Conservation (phyloP, 1,284 basidiomycete genomes). For the Pascua guehoae region DNA sequence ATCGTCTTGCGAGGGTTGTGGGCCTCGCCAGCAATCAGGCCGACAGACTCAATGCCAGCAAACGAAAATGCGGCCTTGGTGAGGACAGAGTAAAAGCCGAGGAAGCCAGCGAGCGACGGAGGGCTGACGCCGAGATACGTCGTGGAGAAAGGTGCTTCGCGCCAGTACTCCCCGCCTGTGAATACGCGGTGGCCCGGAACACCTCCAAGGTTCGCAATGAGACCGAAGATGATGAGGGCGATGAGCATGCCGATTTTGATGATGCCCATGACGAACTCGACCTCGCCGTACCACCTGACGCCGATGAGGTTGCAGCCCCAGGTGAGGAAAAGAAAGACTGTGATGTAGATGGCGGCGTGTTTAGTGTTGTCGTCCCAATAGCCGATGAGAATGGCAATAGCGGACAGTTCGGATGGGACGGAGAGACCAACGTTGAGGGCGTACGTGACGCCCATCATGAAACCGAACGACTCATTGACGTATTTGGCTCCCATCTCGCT, state of each 20-base stretch:
- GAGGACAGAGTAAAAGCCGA: constrained; percentile 64
- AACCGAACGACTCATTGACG: constrained; percentile 19
- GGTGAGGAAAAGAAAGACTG: constrained; percentile 9
- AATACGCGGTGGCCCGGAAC: constrained; percentile 57
- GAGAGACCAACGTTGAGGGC: constrained; percentile 21
- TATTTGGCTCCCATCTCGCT: constrained; percentile 23
- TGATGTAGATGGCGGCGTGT: constrained; percentile 16
- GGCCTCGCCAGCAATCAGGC: constrained; percentile 50
- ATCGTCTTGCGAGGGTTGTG: constrained; percentile 66
- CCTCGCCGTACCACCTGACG: constrained; percentile 17
- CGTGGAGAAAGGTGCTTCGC: constrained; percentile 53
- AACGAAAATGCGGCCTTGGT: constrained; percentile 32
- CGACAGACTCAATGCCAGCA: constrained; percentile 47
- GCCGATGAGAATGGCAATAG: constrained; percentile 66
- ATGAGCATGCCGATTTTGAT: constrained; percentile 67
- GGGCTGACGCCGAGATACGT: constrained; percentile 26
- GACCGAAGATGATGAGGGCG: constrained; percentile 57
- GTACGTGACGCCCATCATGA: constrained; percentile 20
- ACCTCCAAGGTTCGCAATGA: constrained; percentile 68
- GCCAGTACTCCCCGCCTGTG: constrained; percentile 57
- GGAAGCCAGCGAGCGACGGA: constrained; percentile 47
- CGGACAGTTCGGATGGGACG: constrained; percentile 63
- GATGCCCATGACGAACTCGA: constrained; percentile 61
- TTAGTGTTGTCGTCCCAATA: constrained; percentile 63
- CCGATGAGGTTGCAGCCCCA: constrained; percentile 10